Evolutionary conservation across 2,329 filamentous ascomycete genomes (phyloP).

Genomic region (Pseudopithomyces maydicus): DNA sequence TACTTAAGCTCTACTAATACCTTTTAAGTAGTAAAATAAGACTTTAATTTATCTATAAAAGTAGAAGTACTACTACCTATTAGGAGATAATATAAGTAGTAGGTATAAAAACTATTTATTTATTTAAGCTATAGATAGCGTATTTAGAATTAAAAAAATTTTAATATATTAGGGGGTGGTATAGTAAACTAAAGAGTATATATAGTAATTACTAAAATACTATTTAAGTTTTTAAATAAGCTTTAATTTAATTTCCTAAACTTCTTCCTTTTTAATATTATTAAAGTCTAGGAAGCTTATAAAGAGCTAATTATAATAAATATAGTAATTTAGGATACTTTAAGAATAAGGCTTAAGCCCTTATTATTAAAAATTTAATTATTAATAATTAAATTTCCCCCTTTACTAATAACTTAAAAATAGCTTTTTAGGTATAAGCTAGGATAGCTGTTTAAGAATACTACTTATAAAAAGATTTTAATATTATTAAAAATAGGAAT

Average conservation of each 20-base stretch:
- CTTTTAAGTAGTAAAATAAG: not conserved
- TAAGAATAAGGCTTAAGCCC: too few species aligned
- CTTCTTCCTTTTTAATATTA: too few species aligned
- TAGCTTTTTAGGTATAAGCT: not conserved
- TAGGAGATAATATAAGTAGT: not conserved
- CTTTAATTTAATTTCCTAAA: not conserved
- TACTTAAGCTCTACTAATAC: not conserved
- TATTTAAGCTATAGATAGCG: too few species aligned
- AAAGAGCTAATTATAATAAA: too few species aligned
- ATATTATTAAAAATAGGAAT: not conserved
- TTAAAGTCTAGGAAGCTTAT: too few species aligned
- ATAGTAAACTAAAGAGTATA: not conserved
- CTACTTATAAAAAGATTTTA: not conserved
- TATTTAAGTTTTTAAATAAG: not conserved
- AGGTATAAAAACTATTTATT: too few species aligned
- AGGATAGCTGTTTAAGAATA: not conserved
- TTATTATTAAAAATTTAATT: too few species aligned
- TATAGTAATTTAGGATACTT: too few species aligned
- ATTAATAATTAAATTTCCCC: too few species aligned
- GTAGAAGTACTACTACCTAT: not conserved
- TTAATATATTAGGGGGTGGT: too few species aligned
- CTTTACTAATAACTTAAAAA: not conserved
- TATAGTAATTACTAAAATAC: not conserved
- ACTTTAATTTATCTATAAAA: not conserved
- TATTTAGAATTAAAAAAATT: too few species aligned